Percentiles rank a stretch among this genome's conserved stretches.
Evolutionary conservation across 2,329 filamentous ascomycete species (phyloP).

Genomic region (Colletotrichum echinochloae): DNA sequence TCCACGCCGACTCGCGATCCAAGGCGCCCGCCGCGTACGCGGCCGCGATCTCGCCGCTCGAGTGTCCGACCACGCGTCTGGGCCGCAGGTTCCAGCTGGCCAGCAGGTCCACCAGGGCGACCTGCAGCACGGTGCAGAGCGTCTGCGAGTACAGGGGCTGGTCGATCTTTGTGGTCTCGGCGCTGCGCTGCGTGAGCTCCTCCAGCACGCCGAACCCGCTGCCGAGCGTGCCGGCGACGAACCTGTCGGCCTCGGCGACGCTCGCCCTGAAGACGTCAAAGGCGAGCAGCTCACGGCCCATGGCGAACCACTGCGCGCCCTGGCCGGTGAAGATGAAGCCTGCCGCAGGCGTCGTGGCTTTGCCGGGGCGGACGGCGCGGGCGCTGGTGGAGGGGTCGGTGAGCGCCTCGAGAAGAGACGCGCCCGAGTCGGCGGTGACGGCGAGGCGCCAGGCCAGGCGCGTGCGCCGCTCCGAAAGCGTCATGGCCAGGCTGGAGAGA

Average conservation of each 20-base stretch:
- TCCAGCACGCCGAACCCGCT: constrained; percentile 50
- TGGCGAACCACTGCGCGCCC: constrained; percentile 37
- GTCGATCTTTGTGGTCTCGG: constrained; percentile 14
- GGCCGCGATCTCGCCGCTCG: constrained; percentile 54
- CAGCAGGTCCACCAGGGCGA: constrained; percentile 53
- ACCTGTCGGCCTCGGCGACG: constrained; percentile 27
- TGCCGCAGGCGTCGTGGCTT: neutral
- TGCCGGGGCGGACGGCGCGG: neutral
- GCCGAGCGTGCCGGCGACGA: constrained; percentile 49
- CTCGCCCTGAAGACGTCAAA: neutral
- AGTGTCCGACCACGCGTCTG: constrained; percentile 50
- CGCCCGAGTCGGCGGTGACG: constrained; percentile 1
- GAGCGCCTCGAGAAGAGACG: constrained; percentile 8
- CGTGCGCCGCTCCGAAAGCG: neutral
- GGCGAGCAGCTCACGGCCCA: constrained; percentile 28
- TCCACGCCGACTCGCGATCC: constrained; percentile 53
- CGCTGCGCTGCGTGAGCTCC: constrained; percentile 48
- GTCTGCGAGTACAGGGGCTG: constrained; percentile 49
- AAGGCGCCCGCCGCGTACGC: constrained; percentile 55
- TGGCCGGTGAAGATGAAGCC: constrained; percentile 39
- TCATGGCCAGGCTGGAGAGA: neutral
- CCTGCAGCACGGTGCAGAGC: constrained; percentile 56
- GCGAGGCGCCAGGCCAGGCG: constrained; percentile 7
- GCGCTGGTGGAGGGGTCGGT: neutral
- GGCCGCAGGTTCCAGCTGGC: constrained; percentile 46